phyloP scores from a whole-genome alignment of 1,284 basidiomycete genomes.

The Apiotrichum gamsii region DNA sequence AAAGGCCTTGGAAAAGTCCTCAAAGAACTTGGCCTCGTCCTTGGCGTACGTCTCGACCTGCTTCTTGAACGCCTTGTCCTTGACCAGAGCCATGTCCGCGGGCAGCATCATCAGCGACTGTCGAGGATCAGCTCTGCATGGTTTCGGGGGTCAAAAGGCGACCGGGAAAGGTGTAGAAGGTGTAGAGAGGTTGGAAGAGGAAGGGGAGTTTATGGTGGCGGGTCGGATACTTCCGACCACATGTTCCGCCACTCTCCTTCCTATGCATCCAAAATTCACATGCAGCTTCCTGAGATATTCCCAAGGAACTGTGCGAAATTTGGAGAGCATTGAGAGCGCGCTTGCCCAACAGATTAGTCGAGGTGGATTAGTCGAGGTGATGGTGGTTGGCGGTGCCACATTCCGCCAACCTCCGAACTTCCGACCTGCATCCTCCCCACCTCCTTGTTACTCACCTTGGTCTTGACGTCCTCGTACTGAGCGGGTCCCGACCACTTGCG shows the following conservation, averaged over 20 bases:
- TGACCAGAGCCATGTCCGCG: constrained; percentile 67
- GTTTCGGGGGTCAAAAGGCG: not conserved
- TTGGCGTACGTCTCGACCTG: constrained; percentile 76
- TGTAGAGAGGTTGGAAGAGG: too few relatives aligned
- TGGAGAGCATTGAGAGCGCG: too few relatives aligned
- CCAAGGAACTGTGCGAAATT: too few relatives aligned
- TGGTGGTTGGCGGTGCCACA: too few relatives aligned
- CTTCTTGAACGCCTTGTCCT: constrained; percentile 86
- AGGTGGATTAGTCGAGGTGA: too few relatives aligned
- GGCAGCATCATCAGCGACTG: constrained; percentile 89
- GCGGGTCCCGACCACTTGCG: constrained; percentile 50
- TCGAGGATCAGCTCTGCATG: not conserved
- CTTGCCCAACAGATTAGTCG: too few relatives aligned
- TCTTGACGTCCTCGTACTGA: constrained; percentile 76
- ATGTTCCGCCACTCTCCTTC: too few relatives aligned
- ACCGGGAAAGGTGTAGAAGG: not conserved
- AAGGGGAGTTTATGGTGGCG: too few relatives aligned
- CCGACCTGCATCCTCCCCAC: not conserved
- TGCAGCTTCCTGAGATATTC: too few relatives aligned
- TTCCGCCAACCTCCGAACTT: too few relatives aligned
- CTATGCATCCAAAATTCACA: too few relatives aligned
- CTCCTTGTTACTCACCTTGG: not conserved
- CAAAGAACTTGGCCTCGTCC: constrained; percentile 76
- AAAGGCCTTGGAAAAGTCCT: constrained; percentile 72
- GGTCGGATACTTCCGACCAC: too few relatives aligned